These are phyloP conservation scores for Novymonas esmeraldas DNA, from an alignment of 208 protist genomes.

Conservation along the genomic window DNA sequence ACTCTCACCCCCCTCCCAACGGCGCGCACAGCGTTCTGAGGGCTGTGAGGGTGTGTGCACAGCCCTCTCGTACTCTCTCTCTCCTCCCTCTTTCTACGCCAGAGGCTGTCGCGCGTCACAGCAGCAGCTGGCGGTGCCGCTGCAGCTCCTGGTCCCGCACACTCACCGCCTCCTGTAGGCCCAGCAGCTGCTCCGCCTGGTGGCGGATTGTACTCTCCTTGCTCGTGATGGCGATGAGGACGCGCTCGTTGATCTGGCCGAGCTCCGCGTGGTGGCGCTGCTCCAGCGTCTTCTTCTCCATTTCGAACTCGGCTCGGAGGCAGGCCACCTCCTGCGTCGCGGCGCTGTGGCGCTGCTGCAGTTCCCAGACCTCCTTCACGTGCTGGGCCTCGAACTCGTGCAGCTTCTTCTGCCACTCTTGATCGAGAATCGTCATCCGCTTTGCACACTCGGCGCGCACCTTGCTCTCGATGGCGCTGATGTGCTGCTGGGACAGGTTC, in stretches of 20 bases:
- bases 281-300: constrained; percentile 62
- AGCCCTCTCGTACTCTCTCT: background rate
- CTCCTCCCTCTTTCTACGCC: background rate
- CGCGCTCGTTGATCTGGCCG: constrained; percentile 79
- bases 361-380: constrained; percentile 50
- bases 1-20: too few relatives aligned
- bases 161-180: constrained; percentile 72
- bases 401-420: constrained; percentile 73
- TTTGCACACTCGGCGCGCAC: constrained; percentile 53
- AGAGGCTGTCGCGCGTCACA: constrained; percentile 1
- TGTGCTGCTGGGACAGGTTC: constrained; percentile 48
- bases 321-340: constrained; percentile 39
- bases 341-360: constrained; percentile 51
- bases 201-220: constrained; percentile 77
- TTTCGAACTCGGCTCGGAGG: constrained; percentile 42
- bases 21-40: too few relatives aligned
- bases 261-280: constrained; percentile 81
- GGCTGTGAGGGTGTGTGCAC: background rate
- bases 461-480: constrained; percentile 62
- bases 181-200: constrained; percentile 67
- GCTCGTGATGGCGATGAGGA: constrained; percentile 78
- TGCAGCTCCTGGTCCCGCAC: constrained; percentile 76
- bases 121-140: constrained; percentile 62
- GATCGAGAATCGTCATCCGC: constrained; percentile 58
- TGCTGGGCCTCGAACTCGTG: constrained; percentile 64